Percentiles rank a stretch among this genome's conserved stretches.
Evolutionary conservation across 495 filamentous ascomycete species (phyloP).

Genomic region (Penicillium silybi): DNA sequence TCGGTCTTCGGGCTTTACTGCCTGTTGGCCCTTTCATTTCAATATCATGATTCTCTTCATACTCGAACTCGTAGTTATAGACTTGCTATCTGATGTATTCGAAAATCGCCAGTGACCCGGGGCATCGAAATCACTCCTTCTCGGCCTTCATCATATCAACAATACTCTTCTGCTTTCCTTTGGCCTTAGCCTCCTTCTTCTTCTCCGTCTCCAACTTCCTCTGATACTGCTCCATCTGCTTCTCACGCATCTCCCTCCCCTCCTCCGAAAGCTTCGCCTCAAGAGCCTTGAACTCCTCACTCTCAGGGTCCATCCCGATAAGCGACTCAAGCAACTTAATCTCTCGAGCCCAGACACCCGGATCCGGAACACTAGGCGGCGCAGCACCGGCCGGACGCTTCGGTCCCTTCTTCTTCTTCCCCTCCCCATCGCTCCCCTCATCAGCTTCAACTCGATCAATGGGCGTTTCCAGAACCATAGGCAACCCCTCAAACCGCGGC

Average conservation of each 20-base stretch:
- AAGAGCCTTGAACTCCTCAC: constrained; percentile 60
- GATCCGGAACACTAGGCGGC: constrained; percentile 56
- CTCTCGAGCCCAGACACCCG: constrained; percentile 74
- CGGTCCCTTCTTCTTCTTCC: constrained; percentile 16
- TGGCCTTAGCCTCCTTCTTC: constrained; percentile 47
- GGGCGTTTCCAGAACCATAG: constrained; percentile 93
- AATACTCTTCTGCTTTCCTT: constrained; percentile 41
- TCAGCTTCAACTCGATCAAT: constrained; percentile 57
- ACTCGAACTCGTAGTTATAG: not conserved
- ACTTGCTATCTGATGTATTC: not conserved
- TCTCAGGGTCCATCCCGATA: constrained; percentile 74
- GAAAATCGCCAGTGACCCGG: no score
- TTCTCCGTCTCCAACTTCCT: constrained; percentile 59
- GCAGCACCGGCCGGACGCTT: constrained; percentile 24
- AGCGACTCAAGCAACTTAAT: constrained; percentile 86
- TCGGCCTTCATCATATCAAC: constrained; percentile 37
- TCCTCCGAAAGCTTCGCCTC: constrained; percentile 62
- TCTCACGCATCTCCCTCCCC: constrained; percentile 66
- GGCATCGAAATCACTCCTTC: constrained; percentile 6
- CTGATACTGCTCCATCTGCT: constrained; percentile 71
- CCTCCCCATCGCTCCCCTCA: constrained; percentile 19
- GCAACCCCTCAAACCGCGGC: constrained; percentile 66
- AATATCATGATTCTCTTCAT: not conserved
- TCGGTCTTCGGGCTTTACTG: not conserved
- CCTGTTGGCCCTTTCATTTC: not conserved